Base-by-base conservation (phyloP, 179 eudicot species). In the Actinidia chinensis region DNA sequence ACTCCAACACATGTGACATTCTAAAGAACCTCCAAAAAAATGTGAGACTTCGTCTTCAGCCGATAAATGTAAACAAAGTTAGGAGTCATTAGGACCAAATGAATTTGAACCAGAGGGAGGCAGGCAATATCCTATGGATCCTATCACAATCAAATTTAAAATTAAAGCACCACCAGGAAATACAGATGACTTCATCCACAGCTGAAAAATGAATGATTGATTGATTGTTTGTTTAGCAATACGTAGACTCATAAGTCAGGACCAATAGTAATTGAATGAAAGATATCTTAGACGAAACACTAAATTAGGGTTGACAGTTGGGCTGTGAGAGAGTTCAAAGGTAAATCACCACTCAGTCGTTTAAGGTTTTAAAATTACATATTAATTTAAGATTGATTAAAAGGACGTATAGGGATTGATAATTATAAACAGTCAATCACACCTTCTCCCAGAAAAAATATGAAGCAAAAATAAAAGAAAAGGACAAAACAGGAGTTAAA, bases 271-370 rank as follows among this genome's bases (percentile, higher is more conserved):
- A n/a, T n/a, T n/a, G n/a, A n/a, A 59, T 22, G 55, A 28, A 28
- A 71, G 74, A 71, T 71, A 71, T 71, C 59, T 28, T 23, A 50
- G 60, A 71, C n/a, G n/a, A 1, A 59, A 28, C 64, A 18, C 64
- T 59, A 59, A 4, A 59, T 6, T 18, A 18, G 64, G 0, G 59
- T 12, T 54, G 4, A 54, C 3, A 17, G 59, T 54, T 54, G 15
- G 8, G n/a, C 59, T 54, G n/a, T 4, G n/a, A 54, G 59, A 54
- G 4, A 54, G 8, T 54, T 54, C 59, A 11, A 14, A 12, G n/a
- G n/a, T 59, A 59, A n/a, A n/a, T n/a, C n/a, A n/a, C n/a, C n/a
- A n/a, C n/a, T n/a, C n/a, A n/a, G n/a, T n/a, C n/a, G n/a, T n/a
- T n/a, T n/a, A n/a, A n/a, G n/a, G n/a, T n/a, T n/a, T n/a, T n/a